Conservation (phyloP, 768 basidiomycete genomes). For the Lactarius sanguifluus region DNA sequence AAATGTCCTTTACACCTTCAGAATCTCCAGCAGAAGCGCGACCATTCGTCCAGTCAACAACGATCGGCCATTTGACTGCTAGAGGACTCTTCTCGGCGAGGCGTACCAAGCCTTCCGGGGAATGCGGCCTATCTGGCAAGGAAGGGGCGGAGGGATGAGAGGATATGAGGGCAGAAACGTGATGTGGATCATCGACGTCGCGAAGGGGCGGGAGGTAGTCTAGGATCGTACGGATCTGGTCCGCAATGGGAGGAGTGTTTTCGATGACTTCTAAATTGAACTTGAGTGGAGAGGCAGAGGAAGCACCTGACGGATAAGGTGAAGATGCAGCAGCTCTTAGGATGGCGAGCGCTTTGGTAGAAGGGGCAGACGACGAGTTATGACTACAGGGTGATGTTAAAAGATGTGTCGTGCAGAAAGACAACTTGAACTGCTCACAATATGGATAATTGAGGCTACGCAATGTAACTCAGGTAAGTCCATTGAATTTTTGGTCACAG, state of each 20-base stretch:
- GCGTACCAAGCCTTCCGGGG: conserved; percentile 45
- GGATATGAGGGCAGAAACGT: conserved; percentile 51
- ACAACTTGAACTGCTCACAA: conserved; percentile 18
- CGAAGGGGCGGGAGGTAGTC: conserved; percentile 51
- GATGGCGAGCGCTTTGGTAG: conserved; percentile 57
- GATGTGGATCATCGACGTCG: conserved; percentile 32
- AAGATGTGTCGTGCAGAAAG: not conserved
- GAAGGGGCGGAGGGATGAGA: conserved; percentile 53
- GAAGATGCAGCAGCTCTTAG: conserved; percentile 57
- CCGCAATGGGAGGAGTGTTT: conserved; percentile 57
- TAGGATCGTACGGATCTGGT: conserved; percentile 67
- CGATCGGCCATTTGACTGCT: conserved; percentile 74
- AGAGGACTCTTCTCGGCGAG: conserved; percentile 56
- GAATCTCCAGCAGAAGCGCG: conserved; percentile 63
- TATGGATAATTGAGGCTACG: conserved; percentile 28
- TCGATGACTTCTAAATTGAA: conserved; percentile 76
- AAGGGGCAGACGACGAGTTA: conserved; percentile 62
- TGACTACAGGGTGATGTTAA: conserved; percentile 47
- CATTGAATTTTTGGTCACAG: not conserved
- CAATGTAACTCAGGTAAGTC: not conserved
- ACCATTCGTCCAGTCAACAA: conserved; percentile 75
- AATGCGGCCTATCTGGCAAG: conserved; percentile 42
- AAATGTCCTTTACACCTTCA: conserved; percentile 63
- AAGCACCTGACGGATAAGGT: conserved; percentile 58
- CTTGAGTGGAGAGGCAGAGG: conserved; percentile 51